Percentiles rank a stretch among this genome's conserved stretches.
Conservation (phyloP, 1,284 basidiomycete species). For the Puccinia triticina region DNA sequence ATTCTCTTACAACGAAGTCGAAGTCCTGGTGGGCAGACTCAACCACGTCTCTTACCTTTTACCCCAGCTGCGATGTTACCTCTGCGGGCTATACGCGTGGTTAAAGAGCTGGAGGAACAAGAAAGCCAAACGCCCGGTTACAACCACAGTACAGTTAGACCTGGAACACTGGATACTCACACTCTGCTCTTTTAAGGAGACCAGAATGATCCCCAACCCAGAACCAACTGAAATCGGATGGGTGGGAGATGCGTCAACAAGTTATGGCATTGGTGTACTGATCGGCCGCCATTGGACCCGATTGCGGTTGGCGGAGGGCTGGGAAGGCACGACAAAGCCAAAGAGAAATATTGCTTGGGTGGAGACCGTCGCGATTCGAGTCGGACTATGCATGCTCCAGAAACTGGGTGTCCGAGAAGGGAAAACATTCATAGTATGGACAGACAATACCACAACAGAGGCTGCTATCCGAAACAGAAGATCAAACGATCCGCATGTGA, state of each 20-base stretch:
- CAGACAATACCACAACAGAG: neutral
- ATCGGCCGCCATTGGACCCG: no score
- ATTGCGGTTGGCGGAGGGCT: neutral
- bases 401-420: neutral
- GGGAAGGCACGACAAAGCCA: neutral
- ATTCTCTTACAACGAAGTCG: neutral
- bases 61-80: neutral
- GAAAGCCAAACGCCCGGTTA: neutral
- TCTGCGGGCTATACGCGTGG: neutral
- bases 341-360: conserved; percentile 2
- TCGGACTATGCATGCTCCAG: neutral
- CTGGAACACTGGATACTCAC: neutral
- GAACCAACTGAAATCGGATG: no score
- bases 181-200: neutral
- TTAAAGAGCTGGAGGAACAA: neutral
- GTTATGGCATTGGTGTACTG: no score
- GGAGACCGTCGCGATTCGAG: neutral
- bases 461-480: neutral
- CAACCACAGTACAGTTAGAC: neutral
- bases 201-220: no score
- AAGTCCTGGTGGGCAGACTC: neutral
- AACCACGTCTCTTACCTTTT: neutral
- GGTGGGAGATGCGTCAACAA: no score
- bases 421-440: neutral
- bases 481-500: neutral